Percentiles rank a stretch among this genome's conserved stretches.
Conservation (phyloP, 2,329 filamentous ascomycete genomes). For the Apiospora hydei region DNA sequence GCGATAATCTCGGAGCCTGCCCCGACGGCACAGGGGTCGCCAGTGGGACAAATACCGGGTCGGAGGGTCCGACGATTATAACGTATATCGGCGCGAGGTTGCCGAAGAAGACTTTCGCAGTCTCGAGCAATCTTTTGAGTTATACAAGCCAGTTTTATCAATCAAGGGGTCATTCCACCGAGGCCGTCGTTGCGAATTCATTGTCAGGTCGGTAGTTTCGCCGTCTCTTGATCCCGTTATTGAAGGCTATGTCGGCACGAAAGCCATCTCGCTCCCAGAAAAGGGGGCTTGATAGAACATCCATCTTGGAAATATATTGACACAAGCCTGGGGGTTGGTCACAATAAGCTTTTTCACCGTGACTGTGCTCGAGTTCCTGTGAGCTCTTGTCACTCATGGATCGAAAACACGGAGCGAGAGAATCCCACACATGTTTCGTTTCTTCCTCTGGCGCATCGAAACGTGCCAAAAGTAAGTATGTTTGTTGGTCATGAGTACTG, state of each 20-base stretch:
- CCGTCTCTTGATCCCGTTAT: neutral
- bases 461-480: neutral
- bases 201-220: neutral
- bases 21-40: neutral
- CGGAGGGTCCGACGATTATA: slow-evolving; percentile 1
- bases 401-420: neutral
- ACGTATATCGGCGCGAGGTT: neutral
- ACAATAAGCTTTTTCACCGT: too few relatives aligned
- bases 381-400: too few relatives aligned
- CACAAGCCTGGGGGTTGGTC: too few relatives aligned
- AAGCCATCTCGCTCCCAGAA: neutral
- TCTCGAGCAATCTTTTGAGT: neutral
- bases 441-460: neutral
- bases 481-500: neutral
- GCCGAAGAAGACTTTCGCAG: neutral
- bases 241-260: neutral
- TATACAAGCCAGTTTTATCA: neutral
- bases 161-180: too few relatives aligned
- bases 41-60: neutral
- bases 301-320: neutral
- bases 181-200: neutral
- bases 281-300: neutral
- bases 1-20: neutral
- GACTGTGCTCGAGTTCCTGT: too few relatives aligned
- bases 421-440: neutral